Percentiles rank a stretch among this genome's conserved stretches.
Conservation (phyloP, 805 yeast species). For the Cyberlindnera saturnus region DNA sequence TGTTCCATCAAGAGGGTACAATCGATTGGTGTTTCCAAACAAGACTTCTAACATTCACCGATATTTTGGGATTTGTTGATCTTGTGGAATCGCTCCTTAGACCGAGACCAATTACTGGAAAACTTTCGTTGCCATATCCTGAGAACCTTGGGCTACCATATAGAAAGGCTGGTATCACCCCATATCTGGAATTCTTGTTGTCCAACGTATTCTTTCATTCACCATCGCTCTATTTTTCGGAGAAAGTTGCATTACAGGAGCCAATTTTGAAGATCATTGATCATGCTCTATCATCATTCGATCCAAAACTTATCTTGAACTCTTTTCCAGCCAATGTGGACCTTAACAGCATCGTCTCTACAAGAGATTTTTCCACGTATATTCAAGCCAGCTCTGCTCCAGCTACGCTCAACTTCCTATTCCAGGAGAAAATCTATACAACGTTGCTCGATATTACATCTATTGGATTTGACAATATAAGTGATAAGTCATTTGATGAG, state of each 20-base stretch:
- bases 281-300: conserved; percentile 43
- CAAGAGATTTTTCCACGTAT: conserved; percentile 40
- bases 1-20: conserved; percentile 36
- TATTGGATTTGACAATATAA: conserved; percentile 53
- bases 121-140: conserved; percentile 48
- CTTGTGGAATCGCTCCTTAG: conserved; percentile 35
- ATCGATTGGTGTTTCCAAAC: conserved; percentile 39
- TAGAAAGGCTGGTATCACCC: conserved; percentile 68
- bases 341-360: conserved; percentile 40
- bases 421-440: conserved; percentile 49
- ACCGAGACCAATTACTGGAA: conserved; percentile 33
- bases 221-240: conserved; percentile 30
- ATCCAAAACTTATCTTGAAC: conserved; percentile 44
- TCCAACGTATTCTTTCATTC: conserved; percentile 58
- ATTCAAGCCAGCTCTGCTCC: conserved; percentile 68
- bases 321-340: conserved; percentile 47
- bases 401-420: conserved; percentile 54
- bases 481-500: conserved; percentile 31
- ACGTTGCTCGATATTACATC: conserved; percentile 52
- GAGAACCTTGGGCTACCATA: conserved; percentile 52
- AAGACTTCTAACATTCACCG: conserved; percentile 46
- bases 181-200: conserved; percentile 71
- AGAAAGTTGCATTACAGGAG: conserved; percentile 40
- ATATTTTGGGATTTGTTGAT: conserved; percentile 53
- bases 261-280: conserved; percentile 47